phyloP scores from a whole-genome alignment of 106 monocot genomes.

The Dioscorea zingiberensis region DNA sequence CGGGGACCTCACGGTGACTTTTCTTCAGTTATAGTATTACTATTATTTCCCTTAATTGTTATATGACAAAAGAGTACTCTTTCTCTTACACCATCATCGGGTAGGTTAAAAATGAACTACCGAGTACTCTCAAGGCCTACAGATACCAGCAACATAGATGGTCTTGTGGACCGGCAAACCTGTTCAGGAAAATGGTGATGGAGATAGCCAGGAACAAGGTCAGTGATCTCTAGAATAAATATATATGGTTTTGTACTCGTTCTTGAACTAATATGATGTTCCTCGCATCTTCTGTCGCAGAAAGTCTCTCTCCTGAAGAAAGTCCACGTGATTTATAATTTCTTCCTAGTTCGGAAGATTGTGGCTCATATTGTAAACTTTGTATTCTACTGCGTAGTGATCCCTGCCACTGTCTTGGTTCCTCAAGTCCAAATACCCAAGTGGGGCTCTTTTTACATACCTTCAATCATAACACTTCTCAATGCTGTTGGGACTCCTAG shows the following conservation, averaged over 20 bases:
- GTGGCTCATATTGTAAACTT: conserved; percentile 45
- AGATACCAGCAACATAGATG: conserved; percentile 67
- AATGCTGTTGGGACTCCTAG: conserved; percentile 52
- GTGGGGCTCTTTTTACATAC: conserved; percentile 49
- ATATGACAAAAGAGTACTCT: too few species aligned
- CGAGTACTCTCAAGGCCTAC: conserved; percentile 61
- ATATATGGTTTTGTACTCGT: background rate
- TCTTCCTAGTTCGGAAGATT: conserved; percentile 50
- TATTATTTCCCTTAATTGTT: background rate
- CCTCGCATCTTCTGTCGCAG: conserved; percentile 2
- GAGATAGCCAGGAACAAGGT: conserved; percentile 51
- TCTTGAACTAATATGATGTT: background rate
- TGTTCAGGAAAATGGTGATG: conserved; percentile 58
- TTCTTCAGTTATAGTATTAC: background rate
- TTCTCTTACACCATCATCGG: too few species aligned
- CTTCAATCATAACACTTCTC: conserved; percentile 46
- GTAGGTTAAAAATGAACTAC: conserved; percentile 65
- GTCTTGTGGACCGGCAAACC: conserved; percentile 66
- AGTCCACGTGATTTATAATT: conserved; percentile 48
- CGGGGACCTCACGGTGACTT: conserved; percentile 27
- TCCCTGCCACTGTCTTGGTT: conserved; percentile 40
- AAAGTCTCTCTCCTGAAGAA: conserved; percentile 41
- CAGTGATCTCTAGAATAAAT: background rate
- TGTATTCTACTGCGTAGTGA: conserved; percentile 49
- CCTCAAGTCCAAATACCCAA: conserved; percentile 42